Base-by-base conservation (phyloP, 768 basidiomycete species). In the Lactarius tabidus region DNA sequence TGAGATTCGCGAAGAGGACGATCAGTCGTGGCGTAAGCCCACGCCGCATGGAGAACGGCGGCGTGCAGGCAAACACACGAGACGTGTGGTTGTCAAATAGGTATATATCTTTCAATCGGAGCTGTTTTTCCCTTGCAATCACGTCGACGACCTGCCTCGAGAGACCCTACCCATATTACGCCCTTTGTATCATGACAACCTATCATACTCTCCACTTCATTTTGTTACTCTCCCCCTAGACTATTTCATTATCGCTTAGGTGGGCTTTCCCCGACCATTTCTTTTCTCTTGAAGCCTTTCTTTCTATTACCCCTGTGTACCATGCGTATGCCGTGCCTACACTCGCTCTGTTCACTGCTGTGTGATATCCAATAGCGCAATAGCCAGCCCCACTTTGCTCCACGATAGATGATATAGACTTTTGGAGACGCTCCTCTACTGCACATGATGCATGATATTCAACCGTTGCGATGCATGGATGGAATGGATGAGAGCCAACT, bases 31-130 rank as follows among this genome's bases (percentile, higher is more conserved):
- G 89, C 78, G 85, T 35, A 77, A 83, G 52, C 87, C 89, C 1
- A 90, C 85, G 75, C 89, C 90, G 26, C 85, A 87, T 71, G 82
- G 83, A 45, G 89, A 90, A 73, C 84, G 90, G 28, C 79, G 90
- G 62, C 80, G 90, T 63, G 90, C 90, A 59, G 90, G 90, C 57
- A 92, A 92, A 74, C 90, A 91, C 73, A 91, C 90, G 28, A 81
- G 80, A 71, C 83, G 90, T 60, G 85, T 91, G 38, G 84, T 91
- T 51, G 74, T 75, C 59, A 74, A 72, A 66, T 62, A 56, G 35
- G 58, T 59, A 53, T 35, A 10, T 64, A 41, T 28, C 48, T 14
- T 52, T 59, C 38, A 43, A 54, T 60, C 64, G 58, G 63, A 60
- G 64, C 56, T 65, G 48, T 36, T 20, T 48, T 39, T 31, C 17